phyloP scores from a whole-genome alignment of 2,329 filamentous ascomycete species.

The Exophiala aquamarina region DNA sequence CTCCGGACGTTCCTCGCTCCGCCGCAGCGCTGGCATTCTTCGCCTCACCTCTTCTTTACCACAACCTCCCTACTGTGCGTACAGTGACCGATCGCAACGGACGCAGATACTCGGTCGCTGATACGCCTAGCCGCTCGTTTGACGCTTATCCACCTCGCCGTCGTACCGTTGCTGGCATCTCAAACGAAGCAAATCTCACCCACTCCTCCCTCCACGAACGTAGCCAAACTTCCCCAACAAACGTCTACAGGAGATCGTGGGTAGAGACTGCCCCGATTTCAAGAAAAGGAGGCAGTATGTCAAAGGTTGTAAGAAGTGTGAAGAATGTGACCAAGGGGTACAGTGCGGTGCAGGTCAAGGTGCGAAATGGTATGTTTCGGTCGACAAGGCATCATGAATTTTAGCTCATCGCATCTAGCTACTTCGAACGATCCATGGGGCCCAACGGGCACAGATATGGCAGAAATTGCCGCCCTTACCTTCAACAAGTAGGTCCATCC shows the following conservation, averaged over 20 bases:
- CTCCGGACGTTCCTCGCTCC: constrained; percentile 10
- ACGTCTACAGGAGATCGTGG: constrained; percentile 22
- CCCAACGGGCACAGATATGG: constrained; percentile 96
- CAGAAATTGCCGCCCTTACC: constrained; percentile 95
- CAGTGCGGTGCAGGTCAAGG: constrained; percentile 93
- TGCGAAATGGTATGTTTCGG: constrained; percentile 78
- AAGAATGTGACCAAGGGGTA: constrained; percentile 99
- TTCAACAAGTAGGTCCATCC: constrained; percentile 76
- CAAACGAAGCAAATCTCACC: constrained; percentile 16
- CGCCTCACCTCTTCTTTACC: constrained; percentile 25
- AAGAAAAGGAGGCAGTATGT: constrained; percentile 60
- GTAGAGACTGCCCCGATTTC: constrained; percentile 20
- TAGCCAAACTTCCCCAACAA: constrained; percentile 10
- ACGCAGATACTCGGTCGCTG: constrained; percentile 25
- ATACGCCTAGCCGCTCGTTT: constrained; percentile 25
- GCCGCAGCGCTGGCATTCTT: constrained; percentile 26
- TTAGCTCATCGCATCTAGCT: constrained; percentile 54
- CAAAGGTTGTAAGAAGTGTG: constrained; percentile 93
- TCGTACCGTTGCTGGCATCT: constrained; percentile 21
- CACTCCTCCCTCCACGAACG: constrained; percentile 5
- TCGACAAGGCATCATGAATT: not conserved
- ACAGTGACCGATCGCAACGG: constrained; percentile 26
- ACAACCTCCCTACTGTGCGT: constrained; percentile 21
- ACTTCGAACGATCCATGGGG: constrained; percentile 99
- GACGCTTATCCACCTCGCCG: constrained; percentile 19